Evolutionary conservation across 148 eudicot genomes (phyloP).

Genomic region (Mesembryanthemum crystallinum): DNA sequence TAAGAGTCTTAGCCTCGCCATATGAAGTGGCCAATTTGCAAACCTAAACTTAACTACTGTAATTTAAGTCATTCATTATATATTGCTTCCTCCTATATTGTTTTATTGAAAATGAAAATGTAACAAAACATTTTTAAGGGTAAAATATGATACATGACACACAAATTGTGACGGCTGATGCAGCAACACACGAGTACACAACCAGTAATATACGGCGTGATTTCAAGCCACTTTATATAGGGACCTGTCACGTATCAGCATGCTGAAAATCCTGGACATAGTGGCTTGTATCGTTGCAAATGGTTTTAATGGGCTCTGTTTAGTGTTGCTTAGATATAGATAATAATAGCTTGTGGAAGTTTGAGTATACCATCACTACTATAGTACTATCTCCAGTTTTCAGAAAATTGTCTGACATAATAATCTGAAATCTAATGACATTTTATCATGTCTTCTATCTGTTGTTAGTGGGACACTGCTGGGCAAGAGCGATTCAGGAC

Average conservation of each 20-base stretch:
- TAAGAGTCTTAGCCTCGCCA: background rate
- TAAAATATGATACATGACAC: background rate
- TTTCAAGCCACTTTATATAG: background rate
- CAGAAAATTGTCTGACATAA: background rate
- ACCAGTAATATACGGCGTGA: background rate
- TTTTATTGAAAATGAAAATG: background rate
- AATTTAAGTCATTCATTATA: background rate
- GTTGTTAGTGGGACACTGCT: slow-evolving; percentile 88
- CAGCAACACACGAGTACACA: background rate
- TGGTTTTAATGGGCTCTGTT: too few relatives aligned
- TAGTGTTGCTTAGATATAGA: too few relatives aligned
- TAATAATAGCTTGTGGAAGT: background rate
- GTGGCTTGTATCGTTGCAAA: background rate
- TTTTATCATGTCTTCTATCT: slow-evolving; percentile 24
- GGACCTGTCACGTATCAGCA: background rate
- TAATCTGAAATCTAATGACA: slow-evolving; percentile 2
- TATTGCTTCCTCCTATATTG: background rate
- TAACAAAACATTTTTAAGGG: background rate
- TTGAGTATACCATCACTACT: background rate
- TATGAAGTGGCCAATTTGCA: background rate
- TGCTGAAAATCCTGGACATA: background rate
- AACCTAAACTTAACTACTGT: background rate
- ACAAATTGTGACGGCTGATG: background rate
- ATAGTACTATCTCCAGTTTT: background rate
- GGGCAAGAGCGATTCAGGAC: slow-evolving; percentile 98